phyloP scores from a whole-genome alignment of 2,329 filamentous ascomycete genomes.

The Xylariaceae sp. region DNA sequence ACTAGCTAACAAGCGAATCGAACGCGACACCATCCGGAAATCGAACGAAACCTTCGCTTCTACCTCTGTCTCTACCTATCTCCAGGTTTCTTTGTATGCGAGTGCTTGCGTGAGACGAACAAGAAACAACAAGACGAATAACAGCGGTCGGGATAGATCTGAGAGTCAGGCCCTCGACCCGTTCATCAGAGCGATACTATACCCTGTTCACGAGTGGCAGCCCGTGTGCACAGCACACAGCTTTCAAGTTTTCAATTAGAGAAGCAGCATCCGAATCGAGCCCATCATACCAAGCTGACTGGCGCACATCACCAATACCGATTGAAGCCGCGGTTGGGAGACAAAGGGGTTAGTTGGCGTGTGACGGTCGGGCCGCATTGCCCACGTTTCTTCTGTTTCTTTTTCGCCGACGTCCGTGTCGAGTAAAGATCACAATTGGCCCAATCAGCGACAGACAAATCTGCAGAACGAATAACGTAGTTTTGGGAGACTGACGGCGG shows the following conservation, averaged over 20 bases:
- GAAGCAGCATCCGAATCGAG: conserved; percentile 2
- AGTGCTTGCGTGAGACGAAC: not conserved
- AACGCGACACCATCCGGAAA: conserved; percentile 10
- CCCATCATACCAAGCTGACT: not conserved
- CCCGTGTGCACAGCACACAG: conserved; percentile 10
- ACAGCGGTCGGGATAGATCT: conserved; percentile 11
- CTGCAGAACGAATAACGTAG: conserved; percentile 7
- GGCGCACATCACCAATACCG: conserved; percentile 12
- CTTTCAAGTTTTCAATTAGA: conserved; percentile 11
- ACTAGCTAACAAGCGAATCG: conserved; percentile 9
- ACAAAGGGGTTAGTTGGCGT: conserved; percentile 10
- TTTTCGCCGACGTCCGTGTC: conserved; percentile 14
- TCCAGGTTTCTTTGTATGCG: not conserved
- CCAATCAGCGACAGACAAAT: conserved; percentile 13
- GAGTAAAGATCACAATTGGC: conserved; percentile 12
- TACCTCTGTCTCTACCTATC: not conserved
- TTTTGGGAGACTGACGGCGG: conserved; percentile 11
- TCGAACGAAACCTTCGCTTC: conserved; percentile 6
- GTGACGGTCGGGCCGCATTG: conserved; percentile 11
- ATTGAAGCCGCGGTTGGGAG: conserved; percentile 8
- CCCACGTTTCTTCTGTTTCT: conserved; percentile 15
- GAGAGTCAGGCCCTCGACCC: conserved; percentile 9
- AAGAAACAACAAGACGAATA: not conserved
- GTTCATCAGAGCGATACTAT: conserved; percentile 7
- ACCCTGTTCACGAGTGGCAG: conserved; percentile 8